Conservation (phyloP, 2,329 filamentous ascomycete genomes). For the Ophiostoma sp. region DNA sequence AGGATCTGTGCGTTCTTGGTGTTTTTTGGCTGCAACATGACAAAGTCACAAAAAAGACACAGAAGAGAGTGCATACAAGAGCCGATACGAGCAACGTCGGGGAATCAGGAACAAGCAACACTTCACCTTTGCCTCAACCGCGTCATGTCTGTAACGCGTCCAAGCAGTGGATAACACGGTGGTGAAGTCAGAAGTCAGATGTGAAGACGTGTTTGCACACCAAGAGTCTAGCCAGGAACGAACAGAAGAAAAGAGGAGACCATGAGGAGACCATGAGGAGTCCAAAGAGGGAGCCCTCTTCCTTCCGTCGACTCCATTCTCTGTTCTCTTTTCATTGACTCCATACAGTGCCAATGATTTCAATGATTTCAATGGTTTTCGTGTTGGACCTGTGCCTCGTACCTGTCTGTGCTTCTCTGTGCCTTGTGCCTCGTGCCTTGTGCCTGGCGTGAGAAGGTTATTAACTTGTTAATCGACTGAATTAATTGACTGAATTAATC, state of each 20-base stretch:
- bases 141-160: constrained; percentile 2
- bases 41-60: neutral
- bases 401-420: neutral
- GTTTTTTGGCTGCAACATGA: neutral
- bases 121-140: neutral
- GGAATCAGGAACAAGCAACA: neutral
- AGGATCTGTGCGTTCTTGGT: constrained; percentile 7
- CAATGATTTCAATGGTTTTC: too few relatives aligned
- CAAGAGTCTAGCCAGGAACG: neutral
- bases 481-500: neutral
- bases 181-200: neutral
- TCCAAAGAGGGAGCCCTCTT: neutral
- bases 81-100: neutral
- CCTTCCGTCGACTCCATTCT: neutral
- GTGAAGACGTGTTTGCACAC: neutral
- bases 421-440: neutral
- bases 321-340: neutral
- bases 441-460: neutral
- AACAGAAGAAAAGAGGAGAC: neutral
- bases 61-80: neutral
- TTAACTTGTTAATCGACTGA: neutral
- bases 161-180: neutral
- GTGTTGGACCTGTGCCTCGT: neutral
- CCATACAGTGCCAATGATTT: neutral
- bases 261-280: too few relatives aligned